Percentiles rank a stretch among this genome's conserved stretches.
These are phyloP conservation scores for Geranium brycei DNA, from an alignment of 345 rosid genomes.

Conservation along the genomic window DNA sequence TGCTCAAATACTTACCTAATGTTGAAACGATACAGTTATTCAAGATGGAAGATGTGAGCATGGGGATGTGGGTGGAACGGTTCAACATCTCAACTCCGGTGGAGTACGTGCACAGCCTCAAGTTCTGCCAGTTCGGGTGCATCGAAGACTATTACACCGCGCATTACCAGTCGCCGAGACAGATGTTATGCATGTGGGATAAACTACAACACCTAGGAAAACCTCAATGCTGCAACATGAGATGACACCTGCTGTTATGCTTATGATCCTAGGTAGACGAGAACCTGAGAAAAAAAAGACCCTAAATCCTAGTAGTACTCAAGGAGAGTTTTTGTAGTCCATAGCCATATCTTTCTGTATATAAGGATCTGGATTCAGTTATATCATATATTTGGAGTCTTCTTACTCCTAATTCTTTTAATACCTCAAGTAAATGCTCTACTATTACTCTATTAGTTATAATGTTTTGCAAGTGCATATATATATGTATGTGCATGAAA, in stretches of 20 bases:
- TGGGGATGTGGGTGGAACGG: slow-evolving; percentile 98
- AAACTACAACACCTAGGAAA: slow-evolving; percentile 38
- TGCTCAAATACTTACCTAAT: too few species aligned
- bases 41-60: slow-evolving; percentile 98
- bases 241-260: slow-evolving; percentile 22
- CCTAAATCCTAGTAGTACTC: background rate
- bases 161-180: slow-evolving; percentile 92
- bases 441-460: too few species aligned
- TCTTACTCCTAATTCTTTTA: too few species aligned
- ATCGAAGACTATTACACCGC: slow-evolving; percentile 73
- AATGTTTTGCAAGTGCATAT: too few species aligned
- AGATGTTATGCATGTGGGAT: slow-evolving; percentile 89
- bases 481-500: background rate
- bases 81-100: slow-evolving; percentile 69
- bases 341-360: too few species aligned
- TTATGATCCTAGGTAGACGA: background rate
- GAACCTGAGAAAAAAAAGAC: background rate
- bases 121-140: slow-evolving; percentile 89
- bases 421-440: too few species aligned
- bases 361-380: too few species aligned
- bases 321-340: too few species aligned
- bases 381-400: too few species aligned
- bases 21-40: slow-evolving; percentile 40
- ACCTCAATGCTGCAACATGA: slow-evolving; percentile 82
- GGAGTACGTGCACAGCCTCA: slow-evolving; percentile 66